Evolutionary conservation across 495 filamentous ascomycete species (phyloP).

Genomic region (Wilcoxina mikolae): DNA sequence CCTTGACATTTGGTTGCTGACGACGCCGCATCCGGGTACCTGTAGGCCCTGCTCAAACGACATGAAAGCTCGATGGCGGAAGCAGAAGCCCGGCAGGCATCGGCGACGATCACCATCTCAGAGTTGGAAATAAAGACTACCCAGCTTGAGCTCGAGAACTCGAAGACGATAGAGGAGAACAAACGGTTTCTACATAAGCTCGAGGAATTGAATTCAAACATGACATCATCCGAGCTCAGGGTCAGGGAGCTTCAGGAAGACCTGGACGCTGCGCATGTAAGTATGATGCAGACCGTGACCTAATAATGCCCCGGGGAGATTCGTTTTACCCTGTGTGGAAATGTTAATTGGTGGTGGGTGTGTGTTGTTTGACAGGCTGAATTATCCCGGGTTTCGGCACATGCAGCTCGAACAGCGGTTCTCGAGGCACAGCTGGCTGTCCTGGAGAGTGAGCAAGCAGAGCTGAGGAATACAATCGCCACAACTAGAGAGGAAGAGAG

Average conservation of each 20-base stretch:
- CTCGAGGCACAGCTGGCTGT: slow-evolving; percentile 62
- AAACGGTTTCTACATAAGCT: slow-evolving; percentile 61
- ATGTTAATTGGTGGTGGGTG: slow-evolving; percentile 4
- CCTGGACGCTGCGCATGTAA: slow-evolving; percentile 48
- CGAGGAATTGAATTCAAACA: slow-evolving; percentile 59
- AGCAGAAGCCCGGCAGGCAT: slow-evolving; percentile 63
- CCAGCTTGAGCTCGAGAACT: slow-evolving; percentile 58
- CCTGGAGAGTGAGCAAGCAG: slow-evolving; percentile 66
- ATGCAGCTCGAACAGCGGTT: slow-evolving; percentile 56
- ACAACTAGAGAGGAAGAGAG: slow-evolving; percentile 54
- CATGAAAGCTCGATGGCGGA: slow-evolving; percentile 89
- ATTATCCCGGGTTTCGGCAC: slow-evolving; percentile 52
- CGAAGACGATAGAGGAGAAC: slow-evolving; percentile 63
- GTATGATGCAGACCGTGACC: slow-evolving; percentile 13
- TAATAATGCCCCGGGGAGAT: slow-evolving; percentile 6
- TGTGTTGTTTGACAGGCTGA: slow-evolving; percentile 43
- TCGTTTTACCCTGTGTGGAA: slow-evolving; percentile 9
- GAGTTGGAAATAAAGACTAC: slow-evolving; percentile 62
- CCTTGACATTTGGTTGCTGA: slow-evolving; percentile 30
- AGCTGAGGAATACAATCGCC: slow-evolving; percentile 49
- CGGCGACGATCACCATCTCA: slow-evolving; percentile 55
- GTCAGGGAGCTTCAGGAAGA: slow-evolving; percentile 55
- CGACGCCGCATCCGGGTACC: slow-evolving; percentile 25
- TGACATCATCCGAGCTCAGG: slow-evolving; percentile 59
- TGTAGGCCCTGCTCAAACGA: slow-evolving; percentile 72